Evolutionary conservation across 2,329 filamentous ascomycete species (phyloP).

Genomic region (Talaromyces sp.): DNA sequence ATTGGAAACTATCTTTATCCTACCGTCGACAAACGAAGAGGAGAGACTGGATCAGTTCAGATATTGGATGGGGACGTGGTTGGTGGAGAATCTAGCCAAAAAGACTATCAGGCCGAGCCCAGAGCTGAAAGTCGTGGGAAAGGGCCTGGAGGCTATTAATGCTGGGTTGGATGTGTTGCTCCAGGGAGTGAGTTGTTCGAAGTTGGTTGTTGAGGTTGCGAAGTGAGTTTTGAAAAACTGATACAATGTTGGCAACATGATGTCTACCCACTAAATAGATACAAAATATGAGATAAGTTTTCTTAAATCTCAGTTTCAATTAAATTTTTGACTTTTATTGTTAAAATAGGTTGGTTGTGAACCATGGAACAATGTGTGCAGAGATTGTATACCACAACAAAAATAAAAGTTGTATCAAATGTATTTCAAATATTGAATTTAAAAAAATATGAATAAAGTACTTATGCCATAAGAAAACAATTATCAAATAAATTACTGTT

Average conservation of each 20-base stretch:
- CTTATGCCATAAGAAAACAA: too few relatives aligned
- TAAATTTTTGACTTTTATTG: too few relatives aligned
- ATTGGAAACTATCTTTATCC: slow-evolving; percentile 34
- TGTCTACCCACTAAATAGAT: too few relatives aligned
- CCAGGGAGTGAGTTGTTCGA: slow-evolving; percentile 38
- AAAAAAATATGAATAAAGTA: too few relatives aligned
- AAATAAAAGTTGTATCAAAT: too few relatives aligned
- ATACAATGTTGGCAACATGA: background rate
- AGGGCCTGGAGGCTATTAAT: slow-evolving; percentile 33
- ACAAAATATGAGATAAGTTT: too few relatives aligned
- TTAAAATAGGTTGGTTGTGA: too few relatives aligned
- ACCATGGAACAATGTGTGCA: too few relatives aligned
- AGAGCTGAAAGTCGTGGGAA: slow-evolving; percentile 31
- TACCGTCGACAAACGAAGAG: slow-evolving; percentile 28
- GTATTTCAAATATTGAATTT: too few relatives aligned
- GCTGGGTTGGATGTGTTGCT: slow-evolving; percentile 30
- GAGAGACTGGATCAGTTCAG: slow-evolving; percentile 33
- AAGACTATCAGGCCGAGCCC: slow-evolving; percentile 35
- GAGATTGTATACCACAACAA: too few relatives aligned
- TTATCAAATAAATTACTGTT: too few relatives aligned
- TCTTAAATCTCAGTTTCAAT: too few relatives aligned
- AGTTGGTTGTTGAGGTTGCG: slow-evolving; percentile 37
- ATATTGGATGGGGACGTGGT: slow-evolving; percentile 37
- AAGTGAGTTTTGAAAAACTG: slow-evolving; percentile 24
- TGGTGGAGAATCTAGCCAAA: slow-evolving; percentile 27